These are phyloP conservation scores for Tylopilus subfusipes DNA, from an alignment of 768 basidiomycete species.

Conservation along the genomic window DNA sequence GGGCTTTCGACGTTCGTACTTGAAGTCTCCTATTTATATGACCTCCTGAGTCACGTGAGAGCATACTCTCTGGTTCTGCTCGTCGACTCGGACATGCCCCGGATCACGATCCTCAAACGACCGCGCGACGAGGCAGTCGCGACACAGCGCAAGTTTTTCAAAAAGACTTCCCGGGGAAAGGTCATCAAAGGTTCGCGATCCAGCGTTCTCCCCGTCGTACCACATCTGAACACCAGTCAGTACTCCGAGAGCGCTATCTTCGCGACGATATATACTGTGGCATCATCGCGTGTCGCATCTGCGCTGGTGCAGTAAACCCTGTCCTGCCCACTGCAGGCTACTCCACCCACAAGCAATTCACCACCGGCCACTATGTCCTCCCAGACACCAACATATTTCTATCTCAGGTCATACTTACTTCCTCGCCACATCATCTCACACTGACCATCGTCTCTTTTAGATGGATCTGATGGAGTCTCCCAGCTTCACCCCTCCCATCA, in stretches of 20 bases:
- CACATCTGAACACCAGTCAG: conserved; percentile 38
- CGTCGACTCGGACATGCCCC: conserved; percentile 40
- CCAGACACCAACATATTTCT: conserved; percentile 96
- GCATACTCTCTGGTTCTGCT: too few species aligned
- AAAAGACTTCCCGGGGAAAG: conserved; percentile 91
- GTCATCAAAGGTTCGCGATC: conserved; percentile 76
- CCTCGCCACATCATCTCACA: neutral
- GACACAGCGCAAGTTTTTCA: conserved; percentile 91
- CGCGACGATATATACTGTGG: conserved; percentile 91
- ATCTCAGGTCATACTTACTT: conserved; percentile 52
- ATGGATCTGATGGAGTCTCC: conserved; percentile 91
- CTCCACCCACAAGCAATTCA: conserved; percentile 50
- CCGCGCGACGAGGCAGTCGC: conserved; percentile 65
- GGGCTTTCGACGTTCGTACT: too few species aligned
- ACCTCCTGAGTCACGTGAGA: conserved; percentile 15
- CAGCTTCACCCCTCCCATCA: conserved; percentile 72
- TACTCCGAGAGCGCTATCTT: conserved; percentile 90
- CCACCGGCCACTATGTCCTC: conserved; percentile 74
- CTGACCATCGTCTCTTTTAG: conserved; percentile 36
- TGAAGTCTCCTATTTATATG: conserved; percentile 4
- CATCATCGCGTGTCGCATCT: conserved; percentile 63
- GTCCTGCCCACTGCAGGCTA: conserved; percentile 61
- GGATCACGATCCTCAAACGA: conserved; percentile 73
- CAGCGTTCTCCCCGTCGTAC: neutral
- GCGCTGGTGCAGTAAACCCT: conserved; percentile 40